These are phyloP conservation scores for Lentinula boryana DNA, from an alignment of 768 basidiomycete genomes.

Conservation along the genomic window DNA sequence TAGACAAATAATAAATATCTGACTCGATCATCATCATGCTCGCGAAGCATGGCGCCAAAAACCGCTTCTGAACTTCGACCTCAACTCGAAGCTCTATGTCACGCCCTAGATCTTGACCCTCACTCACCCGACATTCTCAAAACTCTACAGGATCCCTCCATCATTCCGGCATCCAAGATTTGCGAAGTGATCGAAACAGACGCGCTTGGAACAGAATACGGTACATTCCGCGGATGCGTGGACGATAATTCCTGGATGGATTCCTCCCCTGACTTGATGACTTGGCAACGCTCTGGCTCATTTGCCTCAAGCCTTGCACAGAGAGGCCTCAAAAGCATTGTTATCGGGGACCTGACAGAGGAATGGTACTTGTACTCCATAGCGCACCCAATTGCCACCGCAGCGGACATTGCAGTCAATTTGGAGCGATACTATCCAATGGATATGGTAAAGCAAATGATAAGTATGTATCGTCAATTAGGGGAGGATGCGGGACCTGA, in stretches of 20 bases:
- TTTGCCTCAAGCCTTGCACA: slow-evolving; percentile 48
- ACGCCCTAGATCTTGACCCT: slow-evolving; percentile 50
- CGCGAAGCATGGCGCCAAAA: slow-evolving; percentile 47
- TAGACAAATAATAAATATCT: not conserved
- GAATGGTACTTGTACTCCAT: slow-evolving; percentile 79
- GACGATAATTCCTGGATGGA: slow-evolving; percentile 52
- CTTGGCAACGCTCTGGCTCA: slow-evolving; percentile 58
- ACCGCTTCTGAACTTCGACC: slow-evolving; percentile 49
- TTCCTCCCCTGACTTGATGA: slow-evolving; percentile 49
- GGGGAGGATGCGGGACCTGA: slow-evolving; percentile 33
- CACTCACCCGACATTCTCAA: slow-evolving; percentile 39
- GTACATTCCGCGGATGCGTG: slow-evolving; percentile 66
- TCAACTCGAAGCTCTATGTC: slow-evolving; percentile 62
- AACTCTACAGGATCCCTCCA: slow-evolving; percentile 41
- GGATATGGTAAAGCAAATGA: slow-evolving; percentile 38
- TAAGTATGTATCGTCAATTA: slow-evolving; percentile 36
- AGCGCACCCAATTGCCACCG: slow-evolving; percentile 48
- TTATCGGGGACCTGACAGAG: slow-evolving; percentile 65
- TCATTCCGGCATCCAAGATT: slow-evolving; percentile 44
- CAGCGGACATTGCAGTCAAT: slow-evolving; percentile 49
- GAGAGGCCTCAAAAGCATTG: slow-evolving; percentile 55
- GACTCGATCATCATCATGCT: not conserved
- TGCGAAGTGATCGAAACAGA: slow-evolving; percentile 56
- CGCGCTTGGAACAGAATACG: slow-evolving; percentile 40
- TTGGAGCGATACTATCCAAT: slow-evolving; percentile 55